A percentile compares a stretch with the other conserved stretches of the same genome.
Evolutionary conservation across 306 rosid genomes (phyloP).

Genomic region (Fagus sylvatica): DNA sequence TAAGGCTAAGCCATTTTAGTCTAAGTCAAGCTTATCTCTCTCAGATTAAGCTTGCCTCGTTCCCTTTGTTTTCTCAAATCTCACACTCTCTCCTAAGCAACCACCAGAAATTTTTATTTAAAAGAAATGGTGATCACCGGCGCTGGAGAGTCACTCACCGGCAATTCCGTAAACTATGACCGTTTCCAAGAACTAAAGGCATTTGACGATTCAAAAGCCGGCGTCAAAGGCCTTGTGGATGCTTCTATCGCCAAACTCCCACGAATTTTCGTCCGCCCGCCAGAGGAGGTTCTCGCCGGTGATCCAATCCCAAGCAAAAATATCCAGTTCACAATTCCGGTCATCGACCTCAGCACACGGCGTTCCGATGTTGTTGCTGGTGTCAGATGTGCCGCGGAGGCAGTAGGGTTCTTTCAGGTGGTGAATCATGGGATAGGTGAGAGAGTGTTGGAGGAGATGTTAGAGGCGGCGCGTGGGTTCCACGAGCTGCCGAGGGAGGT

Average conservation of each 20-base stretch:
- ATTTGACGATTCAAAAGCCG: constrained; percentile 45
- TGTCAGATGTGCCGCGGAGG: constrained; percentile 37
- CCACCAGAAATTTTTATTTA: too few relatives aligned
- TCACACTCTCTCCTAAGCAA: too few relatives aligned
- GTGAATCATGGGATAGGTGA: constrained; percentile 44
- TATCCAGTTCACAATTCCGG: constrained; percentile 30
- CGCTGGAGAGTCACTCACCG: background rate
- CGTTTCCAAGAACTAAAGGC: constrained; percentile 31
- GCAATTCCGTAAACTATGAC: background rate
- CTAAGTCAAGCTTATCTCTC: too few relatives aligned
- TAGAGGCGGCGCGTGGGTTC: constrained; percentile 42
- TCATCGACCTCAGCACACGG: constrained; percentile 29
- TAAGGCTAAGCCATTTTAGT: too few relatives aligned
- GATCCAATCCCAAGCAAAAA: background rate
- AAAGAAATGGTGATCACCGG: constrained; percentile 4
- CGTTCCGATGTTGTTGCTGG: constrained; percentile 8
- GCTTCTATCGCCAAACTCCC: constrained; percentile 38
- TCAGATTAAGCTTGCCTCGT: too few relatives aligned
- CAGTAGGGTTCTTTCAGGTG: constrained; percentile 48
- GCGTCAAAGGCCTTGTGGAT: constrained; percentile 46
- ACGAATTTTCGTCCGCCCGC: constrained; percentile 22
- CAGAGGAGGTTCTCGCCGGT: constrained; percentile 7
- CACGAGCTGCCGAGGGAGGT: constrained; percentile 44
- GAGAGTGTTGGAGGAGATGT: constrained; percentile 29
- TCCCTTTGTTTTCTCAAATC: too few relatives aligned